Percentiles rank a stretch among this genome's conserved stretches.
Evolutionary conservation across 176 grass and related monocot species (phyloP).

Genomic region (Musa itinerans): DNA sequence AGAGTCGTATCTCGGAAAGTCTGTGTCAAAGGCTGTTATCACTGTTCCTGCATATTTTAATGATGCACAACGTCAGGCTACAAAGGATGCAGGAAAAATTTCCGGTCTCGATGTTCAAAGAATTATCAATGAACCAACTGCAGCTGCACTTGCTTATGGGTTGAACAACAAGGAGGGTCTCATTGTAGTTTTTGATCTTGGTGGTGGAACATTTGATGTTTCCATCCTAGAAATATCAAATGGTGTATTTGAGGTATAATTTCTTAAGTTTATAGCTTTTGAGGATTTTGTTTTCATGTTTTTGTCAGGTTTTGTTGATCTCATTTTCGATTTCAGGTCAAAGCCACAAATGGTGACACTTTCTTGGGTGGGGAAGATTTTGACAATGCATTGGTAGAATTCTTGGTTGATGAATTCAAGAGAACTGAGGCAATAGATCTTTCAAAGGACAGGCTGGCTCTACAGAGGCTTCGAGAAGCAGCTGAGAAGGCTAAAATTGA

Average conservation of each 20-base stretch:
- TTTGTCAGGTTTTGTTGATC: not conserved
- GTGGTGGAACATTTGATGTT: slow-evolving; percentile 21
- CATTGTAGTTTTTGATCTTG: slow-evolving; percentile 19
- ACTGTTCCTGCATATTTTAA: slow-evolving; percentile 23
- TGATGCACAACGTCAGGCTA: slow-evolving; percentile 19
- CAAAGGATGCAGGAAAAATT: slow-evolving; percentile 20
- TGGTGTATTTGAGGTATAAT: slow-evolving; percentile 19
- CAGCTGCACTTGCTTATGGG: slow-evolving; percentile 16
- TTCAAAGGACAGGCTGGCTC: slow-evolving; percentile 6
- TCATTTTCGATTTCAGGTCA: slow-evolving; percentile 2
- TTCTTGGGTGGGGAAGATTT: slow-evolving; percentile 15
- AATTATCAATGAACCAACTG: slow-evolving; percentile 21
- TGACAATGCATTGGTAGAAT: slow-evolving; percentile 7
- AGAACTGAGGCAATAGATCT: slow-evolving; percentile 17
- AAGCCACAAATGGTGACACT: slow-evolving; percentile 14
- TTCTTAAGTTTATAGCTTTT: not conserved
- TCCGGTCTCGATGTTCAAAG: slow-evolving; percentile 15
- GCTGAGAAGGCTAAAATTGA: slow-evolving; percentile 20
- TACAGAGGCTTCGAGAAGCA: slow-evolving; percentile 12
- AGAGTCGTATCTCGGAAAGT: slow-evolving; percentile 20
- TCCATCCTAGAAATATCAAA: slow-evolving; percentile 18
- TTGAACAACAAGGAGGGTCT: slow-evolving; percentile 9
- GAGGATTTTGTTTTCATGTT: not conserved
- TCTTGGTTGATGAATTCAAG: slow-evolving; percentile 15
- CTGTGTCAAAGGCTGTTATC: slow-evolving; percentile 17